Evolutionary conservation across 2,329 filamentous ascomycete species (phyloP), one percentile per base, ranked within the genome.

Genomic region (Colletotrichum orchidophilum): DNA sequence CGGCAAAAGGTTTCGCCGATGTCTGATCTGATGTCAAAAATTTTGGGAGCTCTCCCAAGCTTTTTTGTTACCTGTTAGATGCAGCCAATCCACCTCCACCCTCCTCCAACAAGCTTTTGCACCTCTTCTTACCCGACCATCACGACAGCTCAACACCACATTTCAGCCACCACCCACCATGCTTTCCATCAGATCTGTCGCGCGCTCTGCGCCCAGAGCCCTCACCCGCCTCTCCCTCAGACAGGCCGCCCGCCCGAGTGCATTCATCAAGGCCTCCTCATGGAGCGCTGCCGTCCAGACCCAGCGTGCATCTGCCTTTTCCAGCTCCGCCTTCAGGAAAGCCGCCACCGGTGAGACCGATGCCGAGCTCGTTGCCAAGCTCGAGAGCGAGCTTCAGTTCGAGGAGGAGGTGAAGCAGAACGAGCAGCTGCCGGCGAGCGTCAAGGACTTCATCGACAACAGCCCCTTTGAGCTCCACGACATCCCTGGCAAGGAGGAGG

Each of bases 361-460:
- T 78, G 87, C 92, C 75, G 94, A 98, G 84, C 91, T 99, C 64
- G 89, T 91, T 50, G 90, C 91, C 71, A 98, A 98, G 89, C 90
- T 99, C 60, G 90, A 94, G 75, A 92, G 90, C 79, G 95, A 97
- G 86, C 87, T 97, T 75, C 85, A 91, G 81, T 91, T 97, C 79
- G 96, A 98, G 88, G 90, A 91, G 78, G 92, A 95, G 79, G 91
- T 95, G 83, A 92, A 92, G 83, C 87, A 92, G 75, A 87, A 89
- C 73, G 90, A 94, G 78, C 89, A 93, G 74, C 84, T 93, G 75
- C 92, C 94, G 50, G 87, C 91, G 74, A 93, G 92, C 81, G 89
- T 98, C 81, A 92, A 94, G 84, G 94, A 96, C 81, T 98, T 97
- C 83, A 84, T 98, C 58, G 91, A 96, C 79, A 96, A 94, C 84